A percentile compares a stretch with the other conserved stretches of the same genome.
Conservation (phyloP, 179 eudicot genomes). For the Camellia oleifera region DNA sequence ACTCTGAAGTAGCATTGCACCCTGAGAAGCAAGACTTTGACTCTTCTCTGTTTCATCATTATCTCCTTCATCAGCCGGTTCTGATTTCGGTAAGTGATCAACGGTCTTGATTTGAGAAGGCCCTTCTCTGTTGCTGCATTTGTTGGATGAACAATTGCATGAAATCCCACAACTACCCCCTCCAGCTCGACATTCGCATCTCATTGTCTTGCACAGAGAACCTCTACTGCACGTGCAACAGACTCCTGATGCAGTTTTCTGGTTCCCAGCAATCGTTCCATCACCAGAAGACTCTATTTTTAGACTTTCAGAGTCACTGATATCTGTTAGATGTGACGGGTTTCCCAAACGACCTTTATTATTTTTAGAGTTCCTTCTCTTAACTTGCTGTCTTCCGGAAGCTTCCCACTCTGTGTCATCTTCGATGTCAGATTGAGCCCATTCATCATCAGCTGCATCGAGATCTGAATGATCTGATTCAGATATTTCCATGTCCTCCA, state of each 20-base stretch:
- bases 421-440: slow-evolving; percentile 26
- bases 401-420: slow-evolving; percentile 56
- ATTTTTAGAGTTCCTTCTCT: slow-evolving; percentile 39
- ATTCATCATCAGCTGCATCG: slow-evolving; percentile 23
- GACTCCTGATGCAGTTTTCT: slow-evolving; percentile 27
- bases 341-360: slow-evolving; percentile 33
- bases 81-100: slow-evolving; percentile 22
- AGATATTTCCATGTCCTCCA: slow-evolving; percentile 91
- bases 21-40: slow-evolving; percentile 63
- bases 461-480: slow-evolving; percentile 57
- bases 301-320: slow-evolving; percentile 22
- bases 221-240: slow-evolving; percentile 75
- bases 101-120: slow-evolving; percentile 3
- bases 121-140: slow-evolving; percentile 64
- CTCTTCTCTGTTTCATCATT: slow-evolving; percentile 32
- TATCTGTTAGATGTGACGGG: slow-evolving; percentile 17
- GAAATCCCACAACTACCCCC: slow-evolving; percentile 48
- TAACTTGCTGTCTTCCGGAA: slow-evolving; percentile 27
- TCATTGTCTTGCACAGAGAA: slow-evolving; percentile 73
- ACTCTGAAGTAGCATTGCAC: slow-evolving; percentile 70
- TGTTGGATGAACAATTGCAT: slow-evolving; percentile 59
- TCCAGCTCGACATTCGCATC: slow-evolving; percentile 76
- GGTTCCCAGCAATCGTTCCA: slow-evolving; percentile 16
- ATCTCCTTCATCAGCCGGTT: slow-evolving; percentile 6
- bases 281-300: slow-evolving; percentile 31